phyloP scores from a whole-genome alignment of 257 asterid species.

The Penstemon barbatus region DNA sequence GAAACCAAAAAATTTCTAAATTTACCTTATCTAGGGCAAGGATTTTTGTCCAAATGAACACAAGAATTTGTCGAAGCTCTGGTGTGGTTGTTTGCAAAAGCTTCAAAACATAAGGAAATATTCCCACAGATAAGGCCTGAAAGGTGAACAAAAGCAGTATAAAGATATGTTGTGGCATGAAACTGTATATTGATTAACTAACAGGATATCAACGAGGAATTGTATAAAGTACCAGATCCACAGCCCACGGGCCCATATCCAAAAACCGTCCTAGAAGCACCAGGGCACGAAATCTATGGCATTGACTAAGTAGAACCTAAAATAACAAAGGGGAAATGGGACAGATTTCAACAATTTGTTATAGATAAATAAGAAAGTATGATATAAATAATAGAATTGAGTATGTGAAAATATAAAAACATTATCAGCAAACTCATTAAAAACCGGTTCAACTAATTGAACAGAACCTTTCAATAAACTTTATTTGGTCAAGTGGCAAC shows the following conservation, averaged over 20 bases:
- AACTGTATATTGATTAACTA: constrained; percentile 20
- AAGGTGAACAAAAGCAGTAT: constrained; percentile 20
- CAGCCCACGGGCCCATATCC: constrained; percentile 99
- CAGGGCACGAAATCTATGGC: constrained; percentile 94
- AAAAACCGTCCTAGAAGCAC: constrained; percentile 96
- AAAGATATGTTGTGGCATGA: constrained; percentile 10
- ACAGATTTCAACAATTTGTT: constrained; percentile 12
- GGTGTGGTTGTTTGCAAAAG: constrained; percentile 88
- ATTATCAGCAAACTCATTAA: neutral
- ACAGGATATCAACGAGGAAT: constrained; percentile 16
- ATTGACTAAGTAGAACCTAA: constrained; percentile 91
- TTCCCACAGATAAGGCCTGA: constrained; percentile 94
- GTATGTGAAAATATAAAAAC: neutral
- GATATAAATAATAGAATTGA: neutral
- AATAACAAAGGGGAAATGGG: constrained; percentile 18
- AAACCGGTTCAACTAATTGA: neutral
- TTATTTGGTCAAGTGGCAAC: neutral
- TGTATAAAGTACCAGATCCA: constrained; percentile 67
- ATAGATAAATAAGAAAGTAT: neutral
- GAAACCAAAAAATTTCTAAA: neutral
- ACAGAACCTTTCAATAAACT: neutral
- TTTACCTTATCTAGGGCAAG: constrained; percentile 91
- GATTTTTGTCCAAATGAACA: constrained; percentile 92
- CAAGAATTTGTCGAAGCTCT: constrained; percentile 91
- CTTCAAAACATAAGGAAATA: constrained; percentile 91